Percentiles rank a stretch among this genome's conserved stretches.
Conservation (phyloP, 2,329 filamentous ascomycete genomes). For the Talaromyces pinophilus region DNA sequence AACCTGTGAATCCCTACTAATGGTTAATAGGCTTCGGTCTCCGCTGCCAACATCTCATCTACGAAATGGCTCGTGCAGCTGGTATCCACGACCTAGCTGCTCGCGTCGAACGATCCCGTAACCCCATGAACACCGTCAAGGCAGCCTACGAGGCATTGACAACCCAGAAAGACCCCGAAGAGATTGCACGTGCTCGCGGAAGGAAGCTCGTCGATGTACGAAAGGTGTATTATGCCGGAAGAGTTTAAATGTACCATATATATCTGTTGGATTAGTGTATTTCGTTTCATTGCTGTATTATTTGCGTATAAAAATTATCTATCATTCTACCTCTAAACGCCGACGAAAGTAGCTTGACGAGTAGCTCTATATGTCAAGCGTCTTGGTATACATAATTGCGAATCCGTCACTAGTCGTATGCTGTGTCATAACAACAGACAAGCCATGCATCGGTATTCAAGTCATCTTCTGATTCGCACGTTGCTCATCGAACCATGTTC, state of each 20-base stretch:
- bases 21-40: conserved; percentile 77
- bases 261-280: not conserved
- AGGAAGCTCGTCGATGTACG: conserved; percentile 95
- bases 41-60: conserved; percentile 86
- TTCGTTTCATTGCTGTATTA: conserved; percentile 12
- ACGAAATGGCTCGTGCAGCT: conserved; percentile 84
- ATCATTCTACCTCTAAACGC: not conserved
- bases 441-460: not conserved
- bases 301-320: not conserved
- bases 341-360: not conserved
- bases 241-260: conserved; percentile 51
- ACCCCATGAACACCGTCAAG: conserved; percentile 98
- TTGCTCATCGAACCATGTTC: not conserved
- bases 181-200: conserved; percentile 83
- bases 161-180: conserved; percentile 82
- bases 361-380: not conserved
- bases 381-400: not conserved
- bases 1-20: not conserved
- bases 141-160: conserved; percentile 80
- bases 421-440: not conserved
- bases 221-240: conserved; percentile 94
- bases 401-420: not conserved
- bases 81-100: conserved; percentile 87
- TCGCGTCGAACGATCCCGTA: conserved; percentile 78
- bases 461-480: not conserved